Evolutionary conservation across 2,329 filamentous ascomycete genomes (phyloP).

Genomic region (Lasiodiplodia sp.): DNA sequence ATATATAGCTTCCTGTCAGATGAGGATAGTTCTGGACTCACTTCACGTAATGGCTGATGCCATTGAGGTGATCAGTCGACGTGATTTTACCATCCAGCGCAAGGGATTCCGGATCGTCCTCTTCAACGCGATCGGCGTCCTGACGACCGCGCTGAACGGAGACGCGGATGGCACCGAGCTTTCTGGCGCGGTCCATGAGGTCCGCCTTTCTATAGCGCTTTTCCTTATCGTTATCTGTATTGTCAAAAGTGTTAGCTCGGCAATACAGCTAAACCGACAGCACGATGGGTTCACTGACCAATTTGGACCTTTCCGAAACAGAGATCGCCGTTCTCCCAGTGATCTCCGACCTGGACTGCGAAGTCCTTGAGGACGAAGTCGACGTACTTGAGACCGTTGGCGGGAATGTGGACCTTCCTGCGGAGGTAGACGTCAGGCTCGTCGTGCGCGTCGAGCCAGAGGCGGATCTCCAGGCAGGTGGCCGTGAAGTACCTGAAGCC

Average conservation of each 20-base stretch:
- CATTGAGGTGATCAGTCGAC: neutral
- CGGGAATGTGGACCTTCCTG: neutral
- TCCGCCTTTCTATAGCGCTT: neutral
- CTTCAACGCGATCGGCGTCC: neutral
- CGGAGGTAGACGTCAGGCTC: constrained; percentile 23
- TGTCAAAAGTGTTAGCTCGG: neutral
- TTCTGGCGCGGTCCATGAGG: neutral
- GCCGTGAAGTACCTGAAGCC: constrained; percentile 21
- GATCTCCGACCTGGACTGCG: constrained; percentile 5
- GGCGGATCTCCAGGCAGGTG: constrained; percentile 15
- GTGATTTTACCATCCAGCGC: neutral
- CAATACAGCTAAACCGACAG: neutral
- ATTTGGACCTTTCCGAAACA: constrained; percentile 16
- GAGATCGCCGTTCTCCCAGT: constrained; percentile 15
- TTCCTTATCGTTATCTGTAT: neutral
- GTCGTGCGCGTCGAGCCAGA: constrained; percentile 19
- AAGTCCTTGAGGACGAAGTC: constrained; percentile 20
- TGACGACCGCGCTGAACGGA: constrained; percentile 24
- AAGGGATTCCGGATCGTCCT: neutral
- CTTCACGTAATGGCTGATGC: constrained; percentile 21
- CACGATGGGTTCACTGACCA: neutral
- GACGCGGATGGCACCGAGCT: constrained; percentile 1
- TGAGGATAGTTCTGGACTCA: neutral
- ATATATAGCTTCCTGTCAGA: neutral
- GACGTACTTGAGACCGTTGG: neutral